These are phyloP conservation scores for Ilex aquifolium DNA, from an alignment of 257 asterid species.

Conservation along the genomic window DNA sequence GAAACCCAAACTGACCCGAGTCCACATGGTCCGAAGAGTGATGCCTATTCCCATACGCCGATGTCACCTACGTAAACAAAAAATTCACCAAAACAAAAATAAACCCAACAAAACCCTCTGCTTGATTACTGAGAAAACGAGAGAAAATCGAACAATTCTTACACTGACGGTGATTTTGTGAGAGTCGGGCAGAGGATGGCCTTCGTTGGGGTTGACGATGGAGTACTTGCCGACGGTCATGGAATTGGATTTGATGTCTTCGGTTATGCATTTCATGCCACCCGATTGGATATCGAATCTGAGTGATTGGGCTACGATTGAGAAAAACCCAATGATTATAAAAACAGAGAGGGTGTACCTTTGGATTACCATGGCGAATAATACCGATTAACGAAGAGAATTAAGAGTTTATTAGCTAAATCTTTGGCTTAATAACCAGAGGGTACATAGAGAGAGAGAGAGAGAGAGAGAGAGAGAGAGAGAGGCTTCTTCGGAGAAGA, in stretches of 20 bases:
- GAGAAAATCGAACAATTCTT: neutral
- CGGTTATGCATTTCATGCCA: neutral
- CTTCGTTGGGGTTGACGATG: neutral
- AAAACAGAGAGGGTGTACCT: neutral
- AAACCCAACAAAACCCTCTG: neutral
- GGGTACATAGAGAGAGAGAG: too few relatives aligned
- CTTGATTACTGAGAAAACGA: neutral
- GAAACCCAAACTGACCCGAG: slow-evolving; percentile 81
- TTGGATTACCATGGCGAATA: neutral
- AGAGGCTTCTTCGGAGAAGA: too few relatives aligned
- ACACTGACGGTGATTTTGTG: neutral
- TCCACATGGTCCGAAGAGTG: slow-evolving; percentile 48
- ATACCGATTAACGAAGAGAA: too few relatives aligned
- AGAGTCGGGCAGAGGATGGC: neutral
- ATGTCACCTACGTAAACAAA: neutral
- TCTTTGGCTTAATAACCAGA: too few relatives aligned
- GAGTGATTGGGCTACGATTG: neutral
- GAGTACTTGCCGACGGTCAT: neutral
- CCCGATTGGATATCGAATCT: neutral
- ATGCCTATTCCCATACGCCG: neutral
- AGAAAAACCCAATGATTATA: neutral
- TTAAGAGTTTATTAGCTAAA: too few relatives aligned
- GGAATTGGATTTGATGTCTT: neutral
- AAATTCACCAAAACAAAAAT: too few relatives aligned
- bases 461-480: too few relatives aligned